These are phyloP conservation scores for Diutina sp. DNA, from an alignment of 1,139 yeast species.

Conservation along the genomic window DNA sequence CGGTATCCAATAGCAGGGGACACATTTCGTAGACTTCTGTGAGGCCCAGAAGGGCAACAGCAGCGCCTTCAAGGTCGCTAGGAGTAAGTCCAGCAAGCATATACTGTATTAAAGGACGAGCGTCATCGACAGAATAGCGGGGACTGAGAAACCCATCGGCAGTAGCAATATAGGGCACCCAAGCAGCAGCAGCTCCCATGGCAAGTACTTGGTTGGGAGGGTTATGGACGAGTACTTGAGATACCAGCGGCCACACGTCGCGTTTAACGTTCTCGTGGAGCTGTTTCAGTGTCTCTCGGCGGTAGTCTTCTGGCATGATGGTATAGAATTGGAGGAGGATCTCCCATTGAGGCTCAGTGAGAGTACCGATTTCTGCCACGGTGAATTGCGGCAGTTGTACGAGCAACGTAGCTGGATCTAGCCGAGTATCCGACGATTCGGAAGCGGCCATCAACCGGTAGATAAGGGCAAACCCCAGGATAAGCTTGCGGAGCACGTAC, in stretches of 20 bases:
- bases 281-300: background rate
- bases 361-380: background rate
- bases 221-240: background rate
- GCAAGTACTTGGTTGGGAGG: background rate
- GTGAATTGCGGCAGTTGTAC: background rate
- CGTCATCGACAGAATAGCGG: background rate
- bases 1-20: constrained; percentile 23
- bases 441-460: background rate
- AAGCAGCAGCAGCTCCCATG: background rate
- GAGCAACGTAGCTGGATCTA: background rate
- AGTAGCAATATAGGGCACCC: background rate
- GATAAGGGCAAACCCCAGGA: background rate
- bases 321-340: background rate
- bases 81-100: background rate
- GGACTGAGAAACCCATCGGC: background rate
- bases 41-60: constrained; percentile 12
- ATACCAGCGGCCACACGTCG: background rate
- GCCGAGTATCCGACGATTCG: background rate
- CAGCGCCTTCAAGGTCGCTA: background rate
- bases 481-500: background rate
- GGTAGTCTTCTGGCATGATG: background rate
- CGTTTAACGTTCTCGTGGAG: background rate
- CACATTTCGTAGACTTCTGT: constrained; percentile 36
- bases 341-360: background rate
- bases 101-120: background rate